Evolutionary conservation across 352 stramenopile species (phyloP).

Genomic region (Phytophthora aleatoria): DNA sequence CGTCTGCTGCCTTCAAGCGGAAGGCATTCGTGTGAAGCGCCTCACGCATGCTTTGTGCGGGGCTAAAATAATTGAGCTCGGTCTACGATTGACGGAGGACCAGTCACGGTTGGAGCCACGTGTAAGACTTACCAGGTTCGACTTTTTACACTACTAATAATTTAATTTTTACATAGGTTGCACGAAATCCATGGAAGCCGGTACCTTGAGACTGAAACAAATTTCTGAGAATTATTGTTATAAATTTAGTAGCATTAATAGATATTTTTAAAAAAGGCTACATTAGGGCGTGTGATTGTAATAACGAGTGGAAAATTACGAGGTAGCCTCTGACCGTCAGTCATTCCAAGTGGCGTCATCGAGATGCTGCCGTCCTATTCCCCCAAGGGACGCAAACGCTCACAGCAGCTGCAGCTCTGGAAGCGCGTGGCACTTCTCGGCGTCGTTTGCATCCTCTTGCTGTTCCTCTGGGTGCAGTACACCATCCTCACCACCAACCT

Average conservation of each 20-base stretch:
- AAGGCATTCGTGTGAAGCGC: neutral
- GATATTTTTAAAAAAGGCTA: too few relatives aligned
- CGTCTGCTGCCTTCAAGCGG: neutral
- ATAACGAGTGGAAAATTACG: neutral
- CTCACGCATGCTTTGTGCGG: neutral
- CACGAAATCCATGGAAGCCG: too few relatives aligned
- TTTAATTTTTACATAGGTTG: too few relatives aligned
- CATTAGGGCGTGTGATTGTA: neutral
- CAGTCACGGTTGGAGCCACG: too few relatives aligned
- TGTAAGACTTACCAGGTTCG: too few relatives aligned
- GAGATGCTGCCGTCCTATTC: slow-evolving; percentile 34
- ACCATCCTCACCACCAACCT: slow-evolving; percentile 49
- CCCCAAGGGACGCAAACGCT: slow-evolving; percentile 16
- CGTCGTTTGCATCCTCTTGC: slow-evolving; percentile 9
- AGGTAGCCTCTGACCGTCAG: neutral
- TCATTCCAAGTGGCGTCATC: neutral
- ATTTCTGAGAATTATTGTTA: too few relatives aligned
- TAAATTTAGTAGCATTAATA: too few relatives aligned
- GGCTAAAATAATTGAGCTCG: neutral
- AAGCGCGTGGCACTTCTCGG: slow-evolving; percentile 25
- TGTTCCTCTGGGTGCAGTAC: slow-evolving; percentile 67
- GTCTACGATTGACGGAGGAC: too few relatives aligned
- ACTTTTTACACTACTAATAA: too few relatives aligned
- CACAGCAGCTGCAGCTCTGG: slow-evolving; percentile 34
- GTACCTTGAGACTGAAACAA: too few relatives aligned